Evolutionary conservation across 352 stramenopile species (phyloP), one percentile per base, ranked within the genome.

Genomic region (Pythium vanterpoolii): DNA sequence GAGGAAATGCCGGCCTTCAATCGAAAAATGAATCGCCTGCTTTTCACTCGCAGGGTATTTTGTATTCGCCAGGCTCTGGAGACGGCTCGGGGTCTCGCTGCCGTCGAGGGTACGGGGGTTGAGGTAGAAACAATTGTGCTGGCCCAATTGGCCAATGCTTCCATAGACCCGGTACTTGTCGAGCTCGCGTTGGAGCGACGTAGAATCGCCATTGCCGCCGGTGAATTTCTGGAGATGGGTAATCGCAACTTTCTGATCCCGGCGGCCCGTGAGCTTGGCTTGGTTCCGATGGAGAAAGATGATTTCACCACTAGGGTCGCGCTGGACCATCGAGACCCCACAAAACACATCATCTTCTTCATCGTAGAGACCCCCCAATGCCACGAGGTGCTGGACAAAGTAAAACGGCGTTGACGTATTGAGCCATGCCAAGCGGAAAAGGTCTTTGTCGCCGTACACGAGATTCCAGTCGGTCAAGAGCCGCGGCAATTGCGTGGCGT

Each of bases 241-340:
- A n/a, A 90, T 69, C 13, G 83, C 43, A 24, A 77, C 68, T 34
- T 77, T 81, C 39, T 90, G 73, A 51, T 89, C 69, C 7, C 68
- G 68, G 14, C 73, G 63, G n/a, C 84, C 83, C 43, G 70, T 85
- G 5, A 94, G 72, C 55, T 94, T 94, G 49, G 62, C 75, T 48
- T 88, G 77, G 59, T 94, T 94, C 19, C 85, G 83, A 59, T 94
- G 85, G 54, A 94, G 62, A 48, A 94, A 94, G 24, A 93, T 70
- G 24, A 94, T 71, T 18, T 92, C 76, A 31, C 85, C 83, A 5
- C 66, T 62, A 1, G 79, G 77, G 45, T 94, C 85, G 2, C 72
- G 78, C 66, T 94, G 85, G 44, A 90, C 71, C 83, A 94, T 94
- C 13, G 82, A 69, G n/a, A 93, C 59, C 10, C 85, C 85, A 27